Evolutionary conservation across 345 rosid species (phyloP), one percentile per base, ranked within the genome.

Genomic region (Arabidopsis arenosa): DNA sequence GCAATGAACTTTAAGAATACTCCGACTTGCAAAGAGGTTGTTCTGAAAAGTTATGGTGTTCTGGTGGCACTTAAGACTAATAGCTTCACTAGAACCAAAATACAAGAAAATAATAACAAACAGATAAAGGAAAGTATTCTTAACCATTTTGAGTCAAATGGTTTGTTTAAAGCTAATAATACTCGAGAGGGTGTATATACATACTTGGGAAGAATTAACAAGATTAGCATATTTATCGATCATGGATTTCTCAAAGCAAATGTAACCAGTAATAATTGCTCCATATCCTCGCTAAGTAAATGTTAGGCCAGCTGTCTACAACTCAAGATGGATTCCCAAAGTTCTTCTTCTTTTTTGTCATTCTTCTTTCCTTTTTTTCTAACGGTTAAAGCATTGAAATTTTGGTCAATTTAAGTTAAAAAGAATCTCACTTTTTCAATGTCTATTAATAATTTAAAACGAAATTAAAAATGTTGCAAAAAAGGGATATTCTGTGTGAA

Each of bases 1-100:
- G 30, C 61, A 67, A 39, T 67, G 72, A 9, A 67, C 6, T 53
- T 68, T 53, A 21, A 68, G 73, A 40, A n/a, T 15, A 68, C 41
- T 68, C 2, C 2, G 52, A 40, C 73, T 68, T 7, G 60, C 1
- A n/a, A 36, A 36, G 11, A 68, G 52, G 4, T 54, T 30, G 28
- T 68, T 68, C 7, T 30, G 73, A 7, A 68, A 54, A 35, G 15
- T n/a, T 40, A 68, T 26, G 4, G 53, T 68, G 17, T 68, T 68
- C 10, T 68, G 40, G 1, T 32, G 15, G 41, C 73, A 54, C 14
- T 32, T 10, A 12, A 47, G n/a, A 49, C 28, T 49, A 4, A 47
- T 6, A 28, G 21, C 51, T 68, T 54, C 72, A n/a, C 2, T 68
- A 10, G 2, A 53, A 1, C 52, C 15, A 40, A 68, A 39, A 40